Base-by-base conservation (phyloP, 2,329 filamentous ascomycete genomes). In the Epichloe uncinata region DNA sequence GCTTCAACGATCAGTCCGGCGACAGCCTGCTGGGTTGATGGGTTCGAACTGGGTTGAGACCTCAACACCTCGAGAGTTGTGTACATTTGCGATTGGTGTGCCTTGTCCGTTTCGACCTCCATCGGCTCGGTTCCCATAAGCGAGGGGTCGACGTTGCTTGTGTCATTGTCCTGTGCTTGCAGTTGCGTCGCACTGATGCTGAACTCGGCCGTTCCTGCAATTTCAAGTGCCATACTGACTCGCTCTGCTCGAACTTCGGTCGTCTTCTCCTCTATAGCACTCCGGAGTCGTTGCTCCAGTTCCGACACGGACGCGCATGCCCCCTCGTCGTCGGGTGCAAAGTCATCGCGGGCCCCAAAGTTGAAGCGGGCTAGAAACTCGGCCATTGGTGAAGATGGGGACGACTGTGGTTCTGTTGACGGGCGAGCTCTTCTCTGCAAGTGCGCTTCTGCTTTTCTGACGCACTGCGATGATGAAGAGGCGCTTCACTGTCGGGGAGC, bases 191-290 rank as follows among this genome's bases (percentile, higher is more conserved):
- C 58, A 2, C 60, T 57, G 6, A 78, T 53, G 8, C 68, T 56
- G 49, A 81, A 72, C 33, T 69, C 62, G 4, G 69, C 65, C 7
- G 69, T 65, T 0, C 69, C 61, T 1, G 68, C 65, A 30, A 81
- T 58, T 53, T 76, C 71, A 47, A 77, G 66, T 2, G 65, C 72
- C 16, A 66, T 59, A 7, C 70, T 66, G 11, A 77, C 61, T 54
- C 76, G 74, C 48, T 78, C 69, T 40, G 73, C 75, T 45, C 71
- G 73, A 18, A 66, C 73, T 11, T 69, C 64, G 4, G 71, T 70
- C 16, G 67, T 66, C 53, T 73, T 77, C 16, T 63, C 59, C 5
- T 63, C 58, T 43, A 78, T 59, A 0, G 69, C 53, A 7, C 60
- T 57, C 37, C 65, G 66, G 22, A 81, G 61, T n/a, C 69, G 69